phyloP scores from a whole-genome alignment of 345 rosid genomes.

The Rhodamnia rubescens region DNA sequence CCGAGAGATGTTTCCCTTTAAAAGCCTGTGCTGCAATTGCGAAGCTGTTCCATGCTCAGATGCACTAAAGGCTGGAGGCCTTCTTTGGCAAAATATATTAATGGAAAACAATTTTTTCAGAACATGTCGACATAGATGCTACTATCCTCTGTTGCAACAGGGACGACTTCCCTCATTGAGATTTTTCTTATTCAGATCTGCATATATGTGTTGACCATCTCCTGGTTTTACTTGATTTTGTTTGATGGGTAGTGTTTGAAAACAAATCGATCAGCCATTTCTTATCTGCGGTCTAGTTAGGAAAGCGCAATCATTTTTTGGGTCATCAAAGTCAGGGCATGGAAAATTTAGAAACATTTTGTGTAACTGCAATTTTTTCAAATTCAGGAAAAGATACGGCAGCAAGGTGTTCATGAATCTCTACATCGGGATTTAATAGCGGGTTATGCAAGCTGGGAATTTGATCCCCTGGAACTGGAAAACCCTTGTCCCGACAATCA shows the following conservation, averaged over 20 bases:
- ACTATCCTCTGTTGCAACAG: not conserved
- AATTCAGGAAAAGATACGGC: slow-evolving; percentile 41
- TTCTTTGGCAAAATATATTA: not conserved
- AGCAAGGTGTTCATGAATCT: slow-evolving; percentile 65
- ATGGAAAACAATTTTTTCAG: not conserved
- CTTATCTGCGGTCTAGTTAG: not conserved
- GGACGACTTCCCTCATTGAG: not conserved
- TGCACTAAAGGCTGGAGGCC: not conserved
- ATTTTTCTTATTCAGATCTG: not conserved
- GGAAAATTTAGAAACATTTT: not conserved
- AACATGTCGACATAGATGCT: not conserved
- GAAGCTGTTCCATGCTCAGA: not conserved
- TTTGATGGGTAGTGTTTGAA: not conserved
- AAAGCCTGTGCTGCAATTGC: not conserved
- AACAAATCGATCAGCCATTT: not conserved
- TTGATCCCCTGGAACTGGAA: slow-evolving; percentile 46
- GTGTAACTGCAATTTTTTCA: not conserved
- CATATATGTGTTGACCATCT: not conserved
- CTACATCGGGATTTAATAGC: slow-evolving; percentile 51
- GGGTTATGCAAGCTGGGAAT: slow-evolving; percentile 67
- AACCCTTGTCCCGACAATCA: slow-evolving; percentile 49
- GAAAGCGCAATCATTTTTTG: not conserved
- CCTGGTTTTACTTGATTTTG: not conserved
- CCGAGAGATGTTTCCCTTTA: not conserved
- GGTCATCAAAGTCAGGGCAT: not conserved